Evolutionary conservation across 2,329 filamentous ascomycete species (phyloP), one percentile per base, ranked within the genome.

Genomic region (Domatiomyces globalis): DNA sequence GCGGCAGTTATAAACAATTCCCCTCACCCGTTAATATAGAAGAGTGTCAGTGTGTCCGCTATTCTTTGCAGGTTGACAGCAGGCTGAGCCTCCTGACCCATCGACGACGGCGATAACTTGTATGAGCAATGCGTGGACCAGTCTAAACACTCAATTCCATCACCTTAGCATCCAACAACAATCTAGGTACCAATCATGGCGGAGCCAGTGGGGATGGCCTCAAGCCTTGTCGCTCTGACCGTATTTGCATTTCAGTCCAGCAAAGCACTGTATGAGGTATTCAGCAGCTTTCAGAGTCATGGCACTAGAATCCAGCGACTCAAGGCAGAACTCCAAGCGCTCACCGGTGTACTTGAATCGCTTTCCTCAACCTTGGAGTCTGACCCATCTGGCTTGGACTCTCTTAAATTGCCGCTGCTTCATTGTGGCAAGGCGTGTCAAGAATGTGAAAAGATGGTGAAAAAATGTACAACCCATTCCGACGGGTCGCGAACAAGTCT

Each of bases 241-340:
- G 52, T 43, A n/a, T 59, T 61, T 54, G 59, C 61, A 19, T 51
- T 62, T 42, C 56, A 63, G 48, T 51, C 59, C 1, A 59, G 56
- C 36, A 59, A 60, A 47, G 51, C 54, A 3, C 55, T 63, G 12
- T 60, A 54, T 51, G 46, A 55, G 48, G 46, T 50, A 6, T 46
- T 63, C 18, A 53, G 60, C 22, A 56, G 54, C 20, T 57, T 59
- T 53, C 51, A 56, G 49, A 52, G 53, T 45, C 50, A 50, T 10
- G 56, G 56, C 51, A 50, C 59, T 54, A 52, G 44, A 5, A 46
- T 60, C 43, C 54, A 56, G 25, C 58, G 62, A 29, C 55, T 62
- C 4, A 52, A 51, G 47, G 48, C 57, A 15, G 58, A 62, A 43
- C 27, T 61, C n/a, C 43, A 58, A 33, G 54, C 53, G 18, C 49